These are phyloP conservation scores for Fusarium lateritium DNA, from an alignment of 2,329 filamentous ascomycete species.

Conservation along the genomic window DNA sequence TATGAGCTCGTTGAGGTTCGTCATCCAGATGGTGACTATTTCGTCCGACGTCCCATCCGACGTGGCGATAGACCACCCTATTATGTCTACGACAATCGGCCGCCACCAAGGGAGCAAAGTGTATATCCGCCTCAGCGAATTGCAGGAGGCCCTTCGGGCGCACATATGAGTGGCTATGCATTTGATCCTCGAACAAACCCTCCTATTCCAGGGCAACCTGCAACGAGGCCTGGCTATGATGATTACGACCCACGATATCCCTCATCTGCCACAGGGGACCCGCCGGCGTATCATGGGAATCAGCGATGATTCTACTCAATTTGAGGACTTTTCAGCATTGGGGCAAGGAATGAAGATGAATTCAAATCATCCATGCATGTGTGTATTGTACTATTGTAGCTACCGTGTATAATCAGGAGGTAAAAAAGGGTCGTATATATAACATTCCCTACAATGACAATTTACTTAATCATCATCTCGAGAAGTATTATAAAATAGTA, in stretches of 20 bases:
- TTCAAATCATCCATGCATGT: neutral
- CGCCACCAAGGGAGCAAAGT: constrained; percentile 24
- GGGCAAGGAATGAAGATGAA: neutral
- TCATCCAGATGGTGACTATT: constrained; percentile 62
- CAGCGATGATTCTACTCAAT: neutral
- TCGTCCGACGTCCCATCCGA: constrained; percentile 60
- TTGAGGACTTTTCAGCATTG: neutral
- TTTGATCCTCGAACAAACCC: constrained; percentile 13
- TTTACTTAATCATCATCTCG: neutral
- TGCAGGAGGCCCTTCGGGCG: neutral
- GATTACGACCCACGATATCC: constrained; percentile 63
- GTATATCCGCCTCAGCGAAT: constrained; percentile 23
- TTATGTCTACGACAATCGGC: constrained; percentile 47
- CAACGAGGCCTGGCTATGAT: constrained; percentile 48
- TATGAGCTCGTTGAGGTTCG: constrained; percentile 64
- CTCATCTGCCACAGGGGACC: constrained; percentile 36
- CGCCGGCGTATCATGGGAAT: constrained; percentile 11
- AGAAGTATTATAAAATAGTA: constrained; percentile 34
- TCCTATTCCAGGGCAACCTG: constrained; percentile 3
- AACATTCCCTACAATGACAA: neutral
- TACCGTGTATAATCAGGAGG: neutral
- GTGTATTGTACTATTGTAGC: neutral
- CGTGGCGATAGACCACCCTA: constrained; percentile 46
- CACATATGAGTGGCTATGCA: constrained; percentile 8
- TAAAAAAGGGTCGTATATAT: neutral